phyloP scores from a whole-genome alignment of 192 early-diverging fungal species.

The Linnemannia zychae region DNA sequence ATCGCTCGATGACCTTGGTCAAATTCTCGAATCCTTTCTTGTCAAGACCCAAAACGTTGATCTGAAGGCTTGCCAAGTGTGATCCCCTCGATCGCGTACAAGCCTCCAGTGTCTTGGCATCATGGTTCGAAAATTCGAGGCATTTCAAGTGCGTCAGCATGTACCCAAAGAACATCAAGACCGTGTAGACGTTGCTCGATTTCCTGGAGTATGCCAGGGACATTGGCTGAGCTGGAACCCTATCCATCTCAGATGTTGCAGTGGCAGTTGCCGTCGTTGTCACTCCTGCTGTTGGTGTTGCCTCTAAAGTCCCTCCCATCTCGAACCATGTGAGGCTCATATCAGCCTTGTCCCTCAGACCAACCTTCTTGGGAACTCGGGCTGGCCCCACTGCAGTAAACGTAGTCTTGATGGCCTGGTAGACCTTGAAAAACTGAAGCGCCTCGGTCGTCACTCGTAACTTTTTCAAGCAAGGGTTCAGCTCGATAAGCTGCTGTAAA shows the following conservation, averaged over 20 bases:
- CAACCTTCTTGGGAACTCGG: not conserved
- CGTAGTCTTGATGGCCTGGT: constrained; percentile 8
- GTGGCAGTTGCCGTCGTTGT: not conserved
- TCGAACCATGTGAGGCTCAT: constrained; percentile 22
- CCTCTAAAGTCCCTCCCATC: not conserved
- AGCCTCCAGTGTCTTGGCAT: constrained; percentile 23
- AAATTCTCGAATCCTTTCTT: constrained; percentile 13
- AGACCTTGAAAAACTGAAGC: constrained; percentile 17
- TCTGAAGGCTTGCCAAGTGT: constrained; percentile 7
- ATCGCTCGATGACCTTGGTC: constrained; percentile 13
- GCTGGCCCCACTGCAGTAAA: not conserved
- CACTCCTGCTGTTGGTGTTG: not conserved
- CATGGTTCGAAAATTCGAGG: constrained; percentile 14
- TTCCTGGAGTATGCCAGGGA: constrained; percentile 6
- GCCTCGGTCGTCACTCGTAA: constrained; percentile 17
- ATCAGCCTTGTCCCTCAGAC: not conserved
- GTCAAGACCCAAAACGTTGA: constrained; percentile 16
- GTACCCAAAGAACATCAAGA: constrained; percentile 26
- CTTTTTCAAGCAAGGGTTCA: constrained; percentile 19
- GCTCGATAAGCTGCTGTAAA: constrained; percentile 12
- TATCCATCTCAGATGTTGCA: not conserved
- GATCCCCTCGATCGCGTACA: constrained; percentile 27
- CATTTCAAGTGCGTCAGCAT: constrained; percentile 21
- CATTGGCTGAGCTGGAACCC: constrained; percentile 6
- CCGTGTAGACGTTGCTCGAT: constrained; percentile 8